Conservation (phyloP, 306 rosid genomes). For the Myrica gale region DNA sequence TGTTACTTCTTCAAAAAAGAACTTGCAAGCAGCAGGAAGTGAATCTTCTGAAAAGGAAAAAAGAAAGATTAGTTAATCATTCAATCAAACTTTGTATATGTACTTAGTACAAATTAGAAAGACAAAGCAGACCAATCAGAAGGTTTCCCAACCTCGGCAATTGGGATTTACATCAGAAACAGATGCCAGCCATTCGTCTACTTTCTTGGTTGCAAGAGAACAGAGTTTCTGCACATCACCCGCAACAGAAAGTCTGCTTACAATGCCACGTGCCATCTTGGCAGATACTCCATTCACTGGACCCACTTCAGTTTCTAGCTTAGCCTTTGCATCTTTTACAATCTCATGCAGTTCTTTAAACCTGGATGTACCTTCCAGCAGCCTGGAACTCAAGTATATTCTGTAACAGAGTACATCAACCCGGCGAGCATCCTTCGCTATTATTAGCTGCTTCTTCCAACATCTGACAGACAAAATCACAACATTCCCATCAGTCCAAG, state of each 20-base stretch:
- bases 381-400: slow-evolving; percentile 91
- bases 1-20: slow-evolving; percentile 82
- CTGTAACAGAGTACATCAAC: slow-evolving; percentile 85
- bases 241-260: slow-evolving; percentile 91
- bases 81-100: slow-evolving; percentile 15
- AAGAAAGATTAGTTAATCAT: slow-evolving; percentile 28
- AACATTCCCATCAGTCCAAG: slow-evolving; percentile 30
- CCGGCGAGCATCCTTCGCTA: slow-evolving; percentile 96
- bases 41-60: slow-evolving; percentile 69
- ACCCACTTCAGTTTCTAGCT: slow-evolving; percentile 88
- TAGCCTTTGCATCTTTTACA: slow-evolving; percentile 79
- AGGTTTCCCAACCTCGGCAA: slow-evolving; percentile 61
- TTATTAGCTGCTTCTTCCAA: slow-evolving; percentile 92
- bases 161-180: slow-evolving; percentile 53
- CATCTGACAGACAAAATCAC: slow-evolving; percentile 50
- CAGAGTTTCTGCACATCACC: slow-evolving; percentile 85
- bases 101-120: slow-evolving; percentile 12
- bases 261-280: slow-evolving; percentile 96
- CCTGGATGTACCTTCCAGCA: slow-evolving; percentile 73
- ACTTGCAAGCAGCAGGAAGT: slow-evolving; percentile 99
- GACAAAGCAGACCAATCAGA: slow-evolving; percentile 12
- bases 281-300: slow-evolving; percentile 82
- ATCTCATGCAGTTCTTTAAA: slow-evolving; percentile 81
- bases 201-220: slow-evolving; percentile 82
- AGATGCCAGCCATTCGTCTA: slow-evolving; percentile 74